A percentile compares a stretch with the other conserved stretches of the same genome.
Evolutionary conservation across 192 early-diverging fungal species (phyloP).

Genomic region (Coemansia sp.): DNA sequence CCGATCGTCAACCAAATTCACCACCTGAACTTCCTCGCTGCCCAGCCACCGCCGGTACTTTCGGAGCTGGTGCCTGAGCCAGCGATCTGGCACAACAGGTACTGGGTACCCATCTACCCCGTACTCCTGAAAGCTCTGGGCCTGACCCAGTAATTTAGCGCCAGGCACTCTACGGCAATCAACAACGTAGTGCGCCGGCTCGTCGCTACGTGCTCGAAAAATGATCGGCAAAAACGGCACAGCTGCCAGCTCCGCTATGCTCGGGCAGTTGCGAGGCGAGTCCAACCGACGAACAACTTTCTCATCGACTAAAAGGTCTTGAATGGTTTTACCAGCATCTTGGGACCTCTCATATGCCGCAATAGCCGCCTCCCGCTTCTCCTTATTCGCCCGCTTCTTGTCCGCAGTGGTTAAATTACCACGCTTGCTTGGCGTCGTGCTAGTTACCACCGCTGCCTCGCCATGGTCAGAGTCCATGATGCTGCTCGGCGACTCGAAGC

Average conservation of each 20-base stretch:
- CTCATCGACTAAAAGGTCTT: not conserved
- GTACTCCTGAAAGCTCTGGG: constrained; percentile 11
- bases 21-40: not conserved
- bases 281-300: not conserved
- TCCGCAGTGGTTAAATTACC: not conserved
- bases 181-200: not conserved
- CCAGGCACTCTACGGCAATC: not conserved
- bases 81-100: constrained; percentile 16
- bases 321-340: not conserved
- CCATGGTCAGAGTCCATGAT: not conserved
- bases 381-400: not conserved
- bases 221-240: constrained; percentile 11
- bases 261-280: not conserved
- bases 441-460: not conserved
- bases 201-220: not conserved
- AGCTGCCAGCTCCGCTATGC: not conserved
- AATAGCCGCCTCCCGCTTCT: not conserved
- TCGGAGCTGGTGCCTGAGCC: constrained; percentile 5
- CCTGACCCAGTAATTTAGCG: not conserved
- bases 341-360: not conserved
- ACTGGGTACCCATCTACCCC: constrained; percentile 15
- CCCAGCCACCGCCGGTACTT: constrained; percentile 14
- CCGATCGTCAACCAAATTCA: not conserved
- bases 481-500: not conserved
- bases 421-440: not conserved